phyloP scores from a whole-genome alignment of 1,284 basidiomycete species.

The Papiliotrema nemorosa region DNA sequence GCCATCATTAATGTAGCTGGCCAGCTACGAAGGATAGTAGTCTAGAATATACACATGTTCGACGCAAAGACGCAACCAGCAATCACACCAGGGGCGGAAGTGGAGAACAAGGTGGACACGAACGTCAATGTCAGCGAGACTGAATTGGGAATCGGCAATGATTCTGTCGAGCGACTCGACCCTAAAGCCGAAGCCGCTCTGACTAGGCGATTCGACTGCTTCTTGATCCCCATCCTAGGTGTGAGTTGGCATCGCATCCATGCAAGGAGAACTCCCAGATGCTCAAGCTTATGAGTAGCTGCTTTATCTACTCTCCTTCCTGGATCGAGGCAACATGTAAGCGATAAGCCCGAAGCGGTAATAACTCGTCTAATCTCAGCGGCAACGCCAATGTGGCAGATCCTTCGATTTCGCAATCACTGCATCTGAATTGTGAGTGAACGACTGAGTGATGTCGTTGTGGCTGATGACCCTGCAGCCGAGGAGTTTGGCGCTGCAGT shows the following conservation, averaged over 20 bases:
- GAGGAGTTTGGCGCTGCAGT: conserved; percentile 23
- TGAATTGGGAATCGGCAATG: background rate
- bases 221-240: conserved; percentile 8
- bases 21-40: too few relatives aligned
- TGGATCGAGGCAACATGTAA: conserved; percentile 23
- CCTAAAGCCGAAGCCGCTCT: background rate
- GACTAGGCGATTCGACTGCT: background rate
- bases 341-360: background rate
- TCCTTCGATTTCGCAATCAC: conserved; percentile 8
- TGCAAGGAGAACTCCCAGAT: background rate
- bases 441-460: background rate
- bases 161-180: background rate
- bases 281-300: background rate
- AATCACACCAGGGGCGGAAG: background rate
- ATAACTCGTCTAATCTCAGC: background rate
- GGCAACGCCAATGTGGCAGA: conserved; percentile 14
- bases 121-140: background rate
- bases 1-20: too few relatives aligned
- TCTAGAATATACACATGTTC: too few relatives aligned
- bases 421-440: background rate
- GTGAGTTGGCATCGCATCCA: conserved; percentile 1
- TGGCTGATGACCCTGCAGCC: background rate
- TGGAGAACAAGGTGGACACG: background rate
- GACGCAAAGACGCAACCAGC: too few relatives aligned
- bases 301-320: conserved; percentile 27